These are phyloP conservation scores for Dissophora globulifera DNA, from an alignment of 192 early-diverging fungal genomes.

Conservation along the genomic window DNA sequence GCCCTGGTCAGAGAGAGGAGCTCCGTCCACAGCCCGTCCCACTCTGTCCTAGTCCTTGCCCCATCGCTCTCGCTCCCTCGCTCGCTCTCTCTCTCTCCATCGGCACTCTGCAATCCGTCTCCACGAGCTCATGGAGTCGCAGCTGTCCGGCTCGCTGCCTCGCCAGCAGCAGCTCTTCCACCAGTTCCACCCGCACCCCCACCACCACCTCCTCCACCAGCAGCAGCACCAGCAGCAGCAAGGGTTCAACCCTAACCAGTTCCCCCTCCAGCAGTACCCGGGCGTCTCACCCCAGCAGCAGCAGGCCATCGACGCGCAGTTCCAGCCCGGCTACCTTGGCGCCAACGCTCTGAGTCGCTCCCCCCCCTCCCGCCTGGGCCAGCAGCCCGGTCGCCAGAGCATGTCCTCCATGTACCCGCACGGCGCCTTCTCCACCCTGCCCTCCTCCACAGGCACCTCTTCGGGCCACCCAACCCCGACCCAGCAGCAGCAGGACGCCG, in stretches of 20 bases:
- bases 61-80: not conserved
- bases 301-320: constrained; percentile 3
- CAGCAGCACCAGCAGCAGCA: constrained; percentile 7
- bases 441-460: constrained; percentile 5
- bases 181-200: constrained; percentile 9
- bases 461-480: constrained; percentile 20
- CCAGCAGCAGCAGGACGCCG: constrained; percentile 5
- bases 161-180: constrained; percentile 11
- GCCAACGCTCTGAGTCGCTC: constrained; percentile 7
- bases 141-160: constrained; percentile 18
- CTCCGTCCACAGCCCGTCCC: not conserved
- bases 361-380: constrained; percentile 6
- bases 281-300: constrained; percentile 9
- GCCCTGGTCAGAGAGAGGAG: not conserved
- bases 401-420: not conserved
- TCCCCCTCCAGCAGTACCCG: constrained; percentile 20
- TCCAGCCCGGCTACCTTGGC: constrained; percentile 4
- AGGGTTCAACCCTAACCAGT: constrained; percentile 13
- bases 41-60: not conserved
- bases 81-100: not conserved
- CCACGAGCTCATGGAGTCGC: constrained; percentile 11
- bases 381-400: constrained; percentile 19
- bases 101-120: not conserved
- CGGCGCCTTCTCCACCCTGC: not conserved
- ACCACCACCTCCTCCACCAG: too few relatives aligned